Base-by-base conservation (phyloP, 2,329 filamentous ascomycete species). In the Penicillium fuscoglaucum region DNA sequence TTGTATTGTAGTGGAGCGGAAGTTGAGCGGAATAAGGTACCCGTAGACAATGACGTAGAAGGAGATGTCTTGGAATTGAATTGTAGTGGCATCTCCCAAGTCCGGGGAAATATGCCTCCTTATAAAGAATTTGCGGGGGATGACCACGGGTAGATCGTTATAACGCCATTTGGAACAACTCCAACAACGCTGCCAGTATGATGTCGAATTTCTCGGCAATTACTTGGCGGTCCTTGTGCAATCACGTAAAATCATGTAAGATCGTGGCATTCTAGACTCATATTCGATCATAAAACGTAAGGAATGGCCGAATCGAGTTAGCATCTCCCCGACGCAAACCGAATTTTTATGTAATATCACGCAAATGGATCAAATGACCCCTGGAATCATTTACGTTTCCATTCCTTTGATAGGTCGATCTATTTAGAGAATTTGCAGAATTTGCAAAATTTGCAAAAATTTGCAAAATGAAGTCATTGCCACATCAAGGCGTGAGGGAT, bases 71-170 rank as follows among this genome's bases (percentile, higher is more conserved):
- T 48, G 29, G 7, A 35, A 24, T 21, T 47, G n/a, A 33, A 47
- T 47, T 28, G 41, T 28, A 28, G 1, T 44, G 41, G 3, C 10
- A 19, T 8, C 3, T 46, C 44, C 21, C 12, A 47, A 48, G 45
- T 48, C 45, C 45, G 45, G 45, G 45, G 45, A 48, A 35, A 6
- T 15, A 26, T 35, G 1, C 26, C 46, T 15, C 28, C 5, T 48
- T 48, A 35, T 48, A 48, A 12, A 37, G 31, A 48, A 13, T 48
- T 48, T 48, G 46, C 46, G 46, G 46, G 46, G 46, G 46, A 48
- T 48, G 19, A 33, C 21, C 31, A 35, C 46, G 31, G 46, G 46
- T 48, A 35, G 46, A 48, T 48, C 46, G 24, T 24, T 10, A 48
- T 48, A 48, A 48, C 46, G 46, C 46, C 46, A 48, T 48, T 17